Evolutionary conservation across 129 eudicot genomes (phyloP), one percentile per base, ranked within the genome.

Genomic region (Glebionis coronaria): DNA sequence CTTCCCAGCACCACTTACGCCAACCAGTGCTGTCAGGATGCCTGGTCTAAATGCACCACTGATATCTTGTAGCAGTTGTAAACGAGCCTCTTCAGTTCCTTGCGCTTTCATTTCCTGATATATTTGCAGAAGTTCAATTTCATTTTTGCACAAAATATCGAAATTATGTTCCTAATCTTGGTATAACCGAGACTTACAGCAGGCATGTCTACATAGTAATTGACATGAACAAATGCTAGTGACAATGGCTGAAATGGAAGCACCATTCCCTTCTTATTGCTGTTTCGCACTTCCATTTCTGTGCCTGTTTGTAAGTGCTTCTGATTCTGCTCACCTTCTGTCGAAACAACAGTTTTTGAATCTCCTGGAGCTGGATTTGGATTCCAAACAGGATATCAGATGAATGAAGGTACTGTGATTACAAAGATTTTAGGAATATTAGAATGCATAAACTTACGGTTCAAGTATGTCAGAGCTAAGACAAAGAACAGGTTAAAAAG

Each of bases 401-500:
- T 52, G 65, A 47, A 54, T 44, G 51, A 73, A 73, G 0, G 44
- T 23, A 12, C 40, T 9, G 56, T 35, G 12, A 16, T 45, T 25
- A 65, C 0, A 18, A 65, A 25, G 42, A 27, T 27, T 46, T 27
- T 3, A 11, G 38, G 56, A 65, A 55, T 44, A 25, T 5, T 16
- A 14, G 40, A 65, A 27, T 15, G 16, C n/a, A 55, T 23, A 40
- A 54, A 65, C 95, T 85, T 90, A 90, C 95, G 95, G 16, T 84
- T 80, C 16, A 90, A 62, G 78, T 69, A 90, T n/a, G 95, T 82
- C 44, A 90, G 69, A 31, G 97, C 88, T 42, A 72, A 63, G 65
- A 90, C 82, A 67, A 86, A 90, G 64, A 82, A 71, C 65, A 86
- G 28, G 59, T 84, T 90, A 78, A 86, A 86, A 56, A 90, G 63